These are phyloP conservation scores for Metschnikowia picachoensis DNA, from an alignment of 805 yeast genomes.

Conservation along the genomic window DNA sequence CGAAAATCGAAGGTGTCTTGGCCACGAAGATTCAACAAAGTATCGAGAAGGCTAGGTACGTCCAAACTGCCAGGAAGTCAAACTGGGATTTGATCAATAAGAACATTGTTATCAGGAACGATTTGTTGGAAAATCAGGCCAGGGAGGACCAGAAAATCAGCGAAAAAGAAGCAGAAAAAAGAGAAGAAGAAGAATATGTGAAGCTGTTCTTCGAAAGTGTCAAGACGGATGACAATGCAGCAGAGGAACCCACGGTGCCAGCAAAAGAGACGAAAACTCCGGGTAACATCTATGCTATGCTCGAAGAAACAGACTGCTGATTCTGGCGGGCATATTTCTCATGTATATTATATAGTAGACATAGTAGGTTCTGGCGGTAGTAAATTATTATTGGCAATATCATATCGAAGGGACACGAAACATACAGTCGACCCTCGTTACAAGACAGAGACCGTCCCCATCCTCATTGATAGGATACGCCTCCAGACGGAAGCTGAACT, in stretches of 20 bases:
- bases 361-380: neutral
- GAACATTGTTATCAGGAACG: slow-evolving; percentile 32
- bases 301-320: slow-evolving; percentile 33
- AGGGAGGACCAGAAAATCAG: slow-evolving; percentile 11
- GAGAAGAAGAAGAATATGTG: slow-evolving; percentile 37
- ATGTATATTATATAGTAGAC: neutral
- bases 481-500: too few species aligned
- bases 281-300: slow-evolving; percentile 32
- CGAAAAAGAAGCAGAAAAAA: slow-evolving; percentile 25
- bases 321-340: neutral
- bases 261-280: neutral
- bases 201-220: slow-evolving; percentile 23
- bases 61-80: slow-evolving; percentile 60
- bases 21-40: slow-evolving; percentile 62
- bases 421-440: too few species aligned
- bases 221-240: neutral
- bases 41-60: slow-evolving; percentile 57
- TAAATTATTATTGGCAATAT: too few species aligned
- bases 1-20: slow-evolving; percentile 51
- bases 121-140: slow-evolving; percentile 2
- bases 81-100: slow-evolving; percentile 71
- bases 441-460: too few species aligned
- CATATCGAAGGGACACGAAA: too few species aligned
- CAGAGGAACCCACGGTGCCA: neutral
- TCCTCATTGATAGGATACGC: too few species aligned